Evolutionary conservation across 352 stramenopile species (phyloP).

Genomic region (Pythium aristosporum): DNA sequence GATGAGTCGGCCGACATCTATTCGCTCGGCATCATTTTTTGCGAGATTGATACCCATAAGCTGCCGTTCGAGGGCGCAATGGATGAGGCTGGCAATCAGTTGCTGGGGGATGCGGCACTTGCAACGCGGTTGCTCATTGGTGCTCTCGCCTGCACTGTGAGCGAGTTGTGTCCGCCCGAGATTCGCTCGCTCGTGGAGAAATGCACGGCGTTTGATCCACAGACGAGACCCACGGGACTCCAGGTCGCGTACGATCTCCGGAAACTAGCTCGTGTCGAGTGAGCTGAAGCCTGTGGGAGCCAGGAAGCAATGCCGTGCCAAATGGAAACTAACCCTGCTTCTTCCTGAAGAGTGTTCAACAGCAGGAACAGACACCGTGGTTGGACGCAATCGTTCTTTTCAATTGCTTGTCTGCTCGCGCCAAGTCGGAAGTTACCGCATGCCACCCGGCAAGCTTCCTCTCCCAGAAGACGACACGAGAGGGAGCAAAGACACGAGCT

Average conservation of each 20-base stretch:
- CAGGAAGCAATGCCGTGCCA: too few species aligned
- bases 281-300: background rate
- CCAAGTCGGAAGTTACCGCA: too few species aligned
- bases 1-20: constrained; percentile 15
- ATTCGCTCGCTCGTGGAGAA: constrained; percentile 14
- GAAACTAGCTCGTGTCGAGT: background rate
- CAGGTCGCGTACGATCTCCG: background rate
- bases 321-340: too few species aligned
- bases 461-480: too few species aligned
- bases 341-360: too few species aligned
- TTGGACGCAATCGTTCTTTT: too few species aligned
- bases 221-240: background rate
- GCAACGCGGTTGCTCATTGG: constrained; percentile 17
- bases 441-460: too few species aligned
- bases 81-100: constrained; percentile 1
- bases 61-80: too few species aligned
- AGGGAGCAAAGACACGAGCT: too few species aligned
- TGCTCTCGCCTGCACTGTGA: constrained; percentile 15
- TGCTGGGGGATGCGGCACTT: constrained; percentile 13
- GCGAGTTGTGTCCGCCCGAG: constrained; percentile 19
- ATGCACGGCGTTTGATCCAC: background rate
- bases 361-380: too few species aligned
- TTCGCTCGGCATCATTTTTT: constrained; percentile 12
- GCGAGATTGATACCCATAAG: too few species aligned
- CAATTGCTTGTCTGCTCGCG: too few species aligned